Evolutionary conservation across 768 basidiomycete species (phyloP), one percentile per base, ranked within the genome.

Genomic region (Paxillus rubicundulus): DNA sequence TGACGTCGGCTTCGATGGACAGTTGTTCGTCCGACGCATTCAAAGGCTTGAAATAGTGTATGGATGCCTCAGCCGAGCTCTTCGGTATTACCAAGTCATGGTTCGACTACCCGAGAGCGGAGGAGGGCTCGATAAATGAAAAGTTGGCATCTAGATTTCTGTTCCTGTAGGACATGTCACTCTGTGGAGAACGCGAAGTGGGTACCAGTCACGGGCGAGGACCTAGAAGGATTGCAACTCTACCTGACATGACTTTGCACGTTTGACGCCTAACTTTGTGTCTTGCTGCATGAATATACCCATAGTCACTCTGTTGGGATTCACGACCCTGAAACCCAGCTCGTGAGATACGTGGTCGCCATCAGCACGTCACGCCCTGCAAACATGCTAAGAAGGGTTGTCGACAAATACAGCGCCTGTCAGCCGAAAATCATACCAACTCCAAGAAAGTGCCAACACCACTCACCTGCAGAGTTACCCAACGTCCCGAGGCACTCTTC

Each of bases 1-100:
- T 3, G 41, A 27, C 20, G 13, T 20, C 9, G 12, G 12, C n/a
- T 27, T 17, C 5, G 16, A 27, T 30, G 24, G n/a, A 1, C 7
- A 60, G 61, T 21, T 62, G 14, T 63, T 62, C 41, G 17, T 41
- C 42, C 36, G 33, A 12, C 61, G 61, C 13, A 43, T 62, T 33
- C 41, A 51, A 18, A 46, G 39, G 34, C 38, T 62, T 24, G 61
- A 62, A 45, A 46, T 1, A 4, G 45, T 62, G 58, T 62, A 62
- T 4, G 53, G 53, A 18, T 61, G 55, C 38, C 62, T 64, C 9
- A 58, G 60, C 21, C 56, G 41, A 27, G 62, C 62, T 6, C 62
- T 64, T 38, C 59, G 56, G 28, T 47, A 55, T 30, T 64, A 63
- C 37, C 62, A 64, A 20, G 49, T 55, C 48, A 63, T 49, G 6